Conservation (phyloP, 768 basidiomycete genomes). For the Mrakia hoshinonis region DNA sequence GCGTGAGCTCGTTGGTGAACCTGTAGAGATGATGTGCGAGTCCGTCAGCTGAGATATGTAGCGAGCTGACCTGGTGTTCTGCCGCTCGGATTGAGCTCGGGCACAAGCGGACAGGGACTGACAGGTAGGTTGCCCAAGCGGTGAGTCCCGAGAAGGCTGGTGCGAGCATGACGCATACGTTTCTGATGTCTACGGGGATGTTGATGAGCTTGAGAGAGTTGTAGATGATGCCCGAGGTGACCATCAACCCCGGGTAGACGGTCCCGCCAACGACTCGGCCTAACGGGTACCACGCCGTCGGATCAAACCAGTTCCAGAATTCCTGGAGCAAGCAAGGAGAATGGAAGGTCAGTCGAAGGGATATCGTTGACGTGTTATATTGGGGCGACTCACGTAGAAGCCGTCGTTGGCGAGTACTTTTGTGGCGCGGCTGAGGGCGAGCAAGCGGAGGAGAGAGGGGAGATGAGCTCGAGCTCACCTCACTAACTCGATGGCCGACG, state of each 20-base stretch:
- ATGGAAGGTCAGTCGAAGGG: not conserved
- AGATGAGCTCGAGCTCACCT: slow-evolving; percentile 8
- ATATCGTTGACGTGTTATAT: not conserved
- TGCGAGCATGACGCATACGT: slow-evolving; percentile 91
- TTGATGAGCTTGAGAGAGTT: slow-evolving; percentile 76
- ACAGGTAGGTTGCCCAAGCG: slow-evolving; percentile 95
- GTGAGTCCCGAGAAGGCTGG: slow-evolving; percentile 95
- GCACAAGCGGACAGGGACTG: slow-evolving; percentile 36
- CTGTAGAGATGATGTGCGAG: slow-evolving; percentile 42
- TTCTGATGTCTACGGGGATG: slow-evolving; percentile 93
- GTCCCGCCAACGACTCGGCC: slow-evolving; percentile 98
- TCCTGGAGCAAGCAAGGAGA: slow-evolving; percentile 49
- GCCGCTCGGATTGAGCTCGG: not conserved
- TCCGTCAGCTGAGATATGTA: not conserved
- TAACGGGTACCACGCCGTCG: slow-evolving; percentile 97
- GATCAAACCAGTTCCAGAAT: slow-evolving; percentile 99
- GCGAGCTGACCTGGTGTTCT: not conserved
- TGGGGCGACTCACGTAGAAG: slow-evolving; percentile 66
- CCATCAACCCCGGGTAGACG: slow-evolving; percentile 97
- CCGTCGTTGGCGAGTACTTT: slow-evolving; percentile 81
- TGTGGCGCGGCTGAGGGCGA: slow-evolving; percentile 70
- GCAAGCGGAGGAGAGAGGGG: slow-evolving; percentile 22
- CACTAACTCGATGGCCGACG: not conserved
- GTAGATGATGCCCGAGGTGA: slow-evolving; percentile 94
- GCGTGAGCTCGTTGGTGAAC: slow-evolving; percentile 95